A percentile compares a stretch with the other conserved stretches of the same genome.
phyloP scores from a whole-genome alignment of 1,139 yeast species.

The Diutina sp. region DNA sequence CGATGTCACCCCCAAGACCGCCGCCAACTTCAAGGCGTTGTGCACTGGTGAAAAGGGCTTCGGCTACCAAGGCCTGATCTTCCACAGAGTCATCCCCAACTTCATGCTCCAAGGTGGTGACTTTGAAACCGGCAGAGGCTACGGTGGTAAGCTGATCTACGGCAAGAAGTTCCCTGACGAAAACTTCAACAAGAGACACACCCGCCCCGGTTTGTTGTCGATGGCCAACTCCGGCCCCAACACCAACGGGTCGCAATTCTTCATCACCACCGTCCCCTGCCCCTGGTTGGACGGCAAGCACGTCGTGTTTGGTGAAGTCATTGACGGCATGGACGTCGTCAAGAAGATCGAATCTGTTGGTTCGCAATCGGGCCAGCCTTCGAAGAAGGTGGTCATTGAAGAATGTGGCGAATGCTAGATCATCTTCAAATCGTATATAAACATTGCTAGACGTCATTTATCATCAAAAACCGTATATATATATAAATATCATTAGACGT shows the following conservation, averaged over 20 bases:
- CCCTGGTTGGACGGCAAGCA: constrained; percentile 32
- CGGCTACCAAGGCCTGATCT: constrained; percentile 8
- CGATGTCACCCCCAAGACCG: constrained; percentile 8
- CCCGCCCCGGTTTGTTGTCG: constrained; percentile 24
- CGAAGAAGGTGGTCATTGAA: constrained; percentile 21
- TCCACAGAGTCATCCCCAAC: constrained; percentile 30
- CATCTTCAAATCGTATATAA: neutral
- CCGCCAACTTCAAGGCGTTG: constrained; percentile 8
- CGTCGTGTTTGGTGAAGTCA: constrained; percentile 30
- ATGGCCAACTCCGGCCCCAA: constrained; percentile 34
- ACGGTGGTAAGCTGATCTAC: constrained; percentile 28
- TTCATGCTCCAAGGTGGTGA: constrained; percentile 35
- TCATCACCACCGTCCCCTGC: constrained; percentile 30
- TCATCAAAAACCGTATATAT: neutral
- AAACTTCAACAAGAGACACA: constrained; percentile 22
- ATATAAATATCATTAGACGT: neutral
- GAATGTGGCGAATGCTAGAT: constrained; percentile 21
- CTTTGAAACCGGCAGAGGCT: constrained; percentile 26
- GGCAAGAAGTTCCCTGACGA: constrained; percentile 26
- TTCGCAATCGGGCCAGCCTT: constrained; percentile 16
- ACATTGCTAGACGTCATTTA: neutral
- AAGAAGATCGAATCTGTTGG: constrained; percentile 24
- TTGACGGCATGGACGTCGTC: constrained; percentile 26
- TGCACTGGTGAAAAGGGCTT: constrained; percentile 9
- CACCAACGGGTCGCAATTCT: constrained; percentile 30